Percentiles rank a stretch among this genome's conserved stretches.
Evolutionary conservation across 2,329 filamentous ascomycete genomes (phyloP).

Genomic region (Alternaria panax): DNA sequence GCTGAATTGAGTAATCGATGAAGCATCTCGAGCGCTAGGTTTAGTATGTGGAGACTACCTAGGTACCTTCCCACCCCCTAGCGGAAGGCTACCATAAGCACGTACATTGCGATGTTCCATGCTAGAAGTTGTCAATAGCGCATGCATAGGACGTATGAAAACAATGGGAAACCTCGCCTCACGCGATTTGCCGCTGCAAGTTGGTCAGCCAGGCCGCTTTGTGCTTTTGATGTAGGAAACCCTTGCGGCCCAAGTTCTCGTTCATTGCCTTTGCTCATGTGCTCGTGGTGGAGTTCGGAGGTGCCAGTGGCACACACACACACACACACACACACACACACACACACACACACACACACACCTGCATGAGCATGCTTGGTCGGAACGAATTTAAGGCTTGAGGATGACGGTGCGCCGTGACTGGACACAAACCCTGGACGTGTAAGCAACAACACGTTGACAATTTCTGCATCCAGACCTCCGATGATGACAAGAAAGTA

Average conservation of each 20-base stretch:
- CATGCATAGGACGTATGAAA: background rate
- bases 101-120: conserved; percentile 3
- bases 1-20: conserved; percentile 1
- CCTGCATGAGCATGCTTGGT: conserved; percentile 7
- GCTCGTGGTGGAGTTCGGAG: background rate
- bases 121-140: background rate
- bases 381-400: conserved; percentile 6
- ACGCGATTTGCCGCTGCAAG: background rate
- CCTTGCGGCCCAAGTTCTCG: conserved; percentile 19
- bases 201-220: background rate
- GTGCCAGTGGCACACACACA: background rate
- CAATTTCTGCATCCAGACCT: background rate
- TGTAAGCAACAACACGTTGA: conserved; percentile 7
- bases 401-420: conserved; percentile 28
- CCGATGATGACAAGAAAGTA: background rate
- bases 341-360: too few relatives aligned
- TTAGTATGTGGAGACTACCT: background rate
- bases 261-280: conserved; percentile 2
- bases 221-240: background rate
- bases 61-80: background rate
- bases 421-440: conserved; percentile 25
- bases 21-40: background rate
- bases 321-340: too few relatives aligned
- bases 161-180: background rate
- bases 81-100: conserved; percentile 6